Conservation (phyloP, 495 filamentous ascomycete species). For the Aeminium ludgeri region DNA sequence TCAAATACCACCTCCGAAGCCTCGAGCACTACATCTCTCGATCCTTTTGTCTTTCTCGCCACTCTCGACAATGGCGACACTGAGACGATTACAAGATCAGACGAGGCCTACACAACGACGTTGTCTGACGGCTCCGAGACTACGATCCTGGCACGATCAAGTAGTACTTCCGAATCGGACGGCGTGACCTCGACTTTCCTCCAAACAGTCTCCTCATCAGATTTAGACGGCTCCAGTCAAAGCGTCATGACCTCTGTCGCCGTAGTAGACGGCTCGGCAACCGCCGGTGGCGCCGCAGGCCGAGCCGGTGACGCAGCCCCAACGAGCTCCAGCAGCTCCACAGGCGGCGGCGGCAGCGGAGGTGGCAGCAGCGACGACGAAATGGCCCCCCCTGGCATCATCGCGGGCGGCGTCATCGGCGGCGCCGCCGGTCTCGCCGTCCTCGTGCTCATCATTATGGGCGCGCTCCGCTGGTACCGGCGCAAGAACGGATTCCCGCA, state of each 20-base stretch:
- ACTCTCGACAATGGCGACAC: slow-evolving; percentile 6
- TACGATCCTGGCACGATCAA: slow-evolving; percentile 6
- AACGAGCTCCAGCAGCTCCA: not conserved
- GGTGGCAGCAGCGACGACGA: slow-evolving; percentile 1
- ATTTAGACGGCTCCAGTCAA: not conserved
- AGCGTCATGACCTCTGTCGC: slow-evolving; percentile 3
- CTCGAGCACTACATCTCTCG: slow-evolving; percentile 1
- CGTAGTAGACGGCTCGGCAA: too few relatives aligned
- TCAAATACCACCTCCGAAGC: too few relatives aligned
- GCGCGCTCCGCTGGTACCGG: slow-evolving; percentile 18
- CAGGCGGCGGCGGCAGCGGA: not conserved
- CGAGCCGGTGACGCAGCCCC: not conserved
- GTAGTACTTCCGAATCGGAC: not conserved
- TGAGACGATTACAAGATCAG: slow-evolving; percentile 4
- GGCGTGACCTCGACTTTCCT: slow-evolving; percentile 1
- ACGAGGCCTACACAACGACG: slow-evolving; percentile 9
- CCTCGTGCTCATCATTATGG: slow-evolving; percentile 14
- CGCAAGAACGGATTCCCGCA: slow-evolving; percentile 9
- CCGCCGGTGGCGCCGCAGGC: too few relatives aligned
- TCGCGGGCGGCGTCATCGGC: slow-evolving; percentile 19
- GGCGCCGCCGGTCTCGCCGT: slow-evolving; percentile 17
- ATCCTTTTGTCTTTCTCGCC: slow-evolving; percentile 1
- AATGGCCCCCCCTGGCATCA: slow-evolving; percentile 12
- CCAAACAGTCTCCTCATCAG: not conserved
- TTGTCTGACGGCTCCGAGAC: slow-evolving; percentile 2